These are phyloP conservation scores for Strobilomyces confusus DNA, from an alignment of 768 basidiomycete genomes.

Conservation along the genomic window DNA sequence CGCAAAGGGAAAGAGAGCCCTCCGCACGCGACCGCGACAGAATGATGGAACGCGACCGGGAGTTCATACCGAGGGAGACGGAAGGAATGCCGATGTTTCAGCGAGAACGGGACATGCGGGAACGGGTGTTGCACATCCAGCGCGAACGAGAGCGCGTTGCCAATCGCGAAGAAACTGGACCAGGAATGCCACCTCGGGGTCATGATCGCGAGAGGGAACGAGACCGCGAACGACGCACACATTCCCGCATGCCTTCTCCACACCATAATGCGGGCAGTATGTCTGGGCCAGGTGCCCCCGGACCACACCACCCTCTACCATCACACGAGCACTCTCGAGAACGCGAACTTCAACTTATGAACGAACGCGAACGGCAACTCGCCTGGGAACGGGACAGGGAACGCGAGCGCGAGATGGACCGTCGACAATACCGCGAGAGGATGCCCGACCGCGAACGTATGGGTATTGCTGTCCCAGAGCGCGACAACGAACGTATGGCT, in stretches of 20 bases:
- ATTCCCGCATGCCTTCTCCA: constrained; percentile 27
- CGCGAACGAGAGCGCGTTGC: constrained; percentile 27
- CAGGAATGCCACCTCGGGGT: constrained; percentile 20
- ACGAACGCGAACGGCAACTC: constrained; percentile 24
- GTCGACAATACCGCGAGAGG: constrained; percentile 27
- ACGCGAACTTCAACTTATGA: constrained; percentile 20
- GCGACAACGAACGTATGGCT: constrained; percentile 18
- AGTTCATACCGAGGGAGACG: constrained; percentile 20
- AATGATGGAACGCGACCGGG: constrained; percentile 23
- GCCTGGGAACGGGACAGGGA: constrained; percentile 28
- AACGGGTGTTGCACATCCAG: constrained; percentile 27
- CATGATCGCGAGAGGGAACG: constrained; percentile 29
- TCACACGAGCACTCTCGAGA: constrained; percentile 24
- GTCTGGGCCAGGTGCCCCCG: constrained; percentile 20
- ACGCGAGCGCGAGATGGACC: constrained; percentile 25
- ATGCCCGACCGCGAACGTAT: constrained; percentile 24
- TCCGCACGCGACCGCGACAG: constrained; percentile 22
- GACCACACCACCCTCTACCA: constrained; percentile 17
- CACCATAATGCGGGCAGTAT: constrained; percentile 11
- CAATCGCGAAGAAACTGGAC: constrained; percentile 24
- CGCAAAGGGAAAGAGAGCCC: constrained; percentile 24
- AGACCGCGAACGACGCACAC: constrained; percentile 29
- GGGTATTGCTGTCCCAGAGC: constrained; percentile 18
- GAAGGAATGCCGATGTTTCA: constrained; percentile 19
- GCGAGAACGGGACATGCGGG: constrained; percentile 26